These are phyloP conservation scores for Phytophthora cactorum DNA, from an alignment of 352 stramenopile genomes.

Conservation along the genomic window DNA sequence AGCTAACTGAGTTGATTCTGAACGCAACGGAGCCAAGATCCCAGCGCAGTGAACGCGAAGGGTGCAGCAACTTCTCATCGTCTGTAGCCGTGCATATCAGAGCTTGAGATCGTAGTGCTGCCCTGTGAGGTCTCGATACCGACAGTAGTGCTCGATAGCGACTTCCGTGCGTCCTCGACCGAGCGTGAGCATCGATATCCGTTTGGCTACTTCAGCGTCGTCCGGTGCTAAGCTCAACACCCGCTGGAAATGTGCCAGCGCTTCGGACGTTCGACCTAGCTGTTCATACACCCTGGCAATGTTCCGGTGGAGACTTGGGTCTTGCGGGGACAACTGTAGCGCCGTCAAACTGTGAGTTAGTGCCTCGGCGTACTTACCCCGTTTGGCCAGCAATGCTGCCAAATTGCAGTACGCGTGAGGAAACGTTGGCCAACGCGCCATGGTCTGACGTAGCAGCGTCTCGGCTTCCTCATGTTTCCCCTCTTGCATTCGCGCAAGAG, in stretches of 20 bases:
- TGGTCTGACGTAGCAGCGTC: constrained; percentile 47
- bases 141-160: constrained; percentile 49
- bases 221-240: constrained; percentile 41
- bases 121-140: constrained; percentile 47
- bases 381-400: constrained; percentile 48
- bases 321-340: constrained; percentile 44
- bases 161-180: constrained; percentile 26
- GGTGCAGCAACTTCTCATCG: constrained; percentile 17
- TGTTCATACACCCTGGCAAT: constrained; percentile 60
- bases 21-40: constrained; percentile 14
- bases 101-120: constrained; percentile 74
- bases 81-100: constrained; percentile 34
- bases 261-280: constrained; percentile 53
- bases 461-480: constrained; percentile 49
- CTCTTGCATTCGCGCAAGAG: constrained; percentile 54
- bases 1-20: constrained; percentile 33
- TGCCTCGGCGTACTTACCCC: constrained; percentile 53
- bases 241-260: constrained; percentile 52
- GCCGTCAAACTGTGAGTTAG: constrained; percentile 46
- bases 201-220: constrained; percentile 45
- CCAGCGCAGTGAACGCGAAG: constrained; percentile 3
- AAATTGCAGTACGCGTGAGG: constrained; percentile 63
- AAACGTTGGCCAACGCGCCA: constrained; percentile 58
- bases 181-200: constrained; percentile 61
- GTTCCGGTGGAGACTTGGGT: constrained; percentile 65